Evolutionary conservation across 306 rosid genomes (phyloP).

Genomic region (Bauhinia variegata): DNA sequence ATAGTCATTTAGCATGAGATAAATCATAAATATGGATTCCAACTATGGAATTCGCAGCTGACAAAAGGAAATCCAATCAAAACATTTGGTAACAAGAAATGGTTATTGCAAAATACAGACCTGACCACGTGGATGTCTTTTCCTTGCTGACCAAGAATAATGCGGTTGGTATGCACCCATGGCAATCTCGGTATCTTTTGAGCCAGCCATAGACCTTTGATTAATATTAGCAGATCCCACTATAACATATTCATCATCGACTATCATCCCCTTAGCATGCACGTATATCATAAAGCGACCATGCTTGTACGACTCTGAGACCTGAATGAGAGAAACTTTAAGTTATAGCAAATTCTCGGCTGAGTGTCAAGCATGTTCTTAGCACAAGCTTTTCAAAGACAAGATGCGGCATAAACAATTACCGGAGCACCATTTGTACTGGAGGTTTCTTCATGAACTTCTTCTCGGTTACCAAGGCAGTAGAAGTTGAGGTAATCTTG

Average conservation of each 20-base stretch:
- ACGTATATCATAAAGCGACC: conserved; percentile 89
- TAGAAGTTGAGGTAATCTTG: conserved; percentile 87
- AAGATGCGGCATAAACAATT: conserved; percentile 34
- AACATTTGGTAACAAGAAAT: conserved; percentile 25
- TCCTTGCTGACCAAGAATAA: conserved; percentile 67
- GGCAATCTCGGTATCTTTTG: conserved; percentile 97
- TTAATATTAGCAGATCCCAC: conserved; percentile 96
- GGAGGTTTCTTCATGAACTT: conserved; percentile 39
- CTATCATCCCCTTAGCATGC: conserved; percentile 92
- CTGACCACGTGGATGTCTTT: conserved; percentile 80
- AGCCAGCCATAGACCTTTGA: conserved; percentile 97
- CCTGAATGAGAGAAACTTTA: conserved; percentile 47
- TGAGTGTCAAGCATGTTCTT: conserved; percentile 10
- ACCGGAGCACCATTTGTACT: conserved; percentile 58
- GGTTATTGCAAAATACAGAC: conserved; percentile 49
- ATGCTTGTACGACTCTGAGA: conserved; percentile 46
- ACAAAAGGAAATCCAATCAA: conserved; percentile 23
- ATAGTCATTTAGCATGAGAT: no score
- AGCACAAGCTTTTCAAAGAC: no score
- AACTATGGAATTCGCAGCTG: conserved; percentile 21
- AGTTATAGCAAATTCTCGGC: conserved; percentile 23
- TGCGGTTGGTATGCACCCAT: conserved; percentile 96
- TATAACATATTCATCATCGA: conserved; percentile 88
- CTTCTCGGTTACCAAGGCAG: conserved; percentile 95
- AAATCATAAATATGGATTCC: no score